Evolutionary conservation across 2,329 filamentous ascomycete genomes (phyloP).

Genomic region (Alternaria sp.): DNA sequence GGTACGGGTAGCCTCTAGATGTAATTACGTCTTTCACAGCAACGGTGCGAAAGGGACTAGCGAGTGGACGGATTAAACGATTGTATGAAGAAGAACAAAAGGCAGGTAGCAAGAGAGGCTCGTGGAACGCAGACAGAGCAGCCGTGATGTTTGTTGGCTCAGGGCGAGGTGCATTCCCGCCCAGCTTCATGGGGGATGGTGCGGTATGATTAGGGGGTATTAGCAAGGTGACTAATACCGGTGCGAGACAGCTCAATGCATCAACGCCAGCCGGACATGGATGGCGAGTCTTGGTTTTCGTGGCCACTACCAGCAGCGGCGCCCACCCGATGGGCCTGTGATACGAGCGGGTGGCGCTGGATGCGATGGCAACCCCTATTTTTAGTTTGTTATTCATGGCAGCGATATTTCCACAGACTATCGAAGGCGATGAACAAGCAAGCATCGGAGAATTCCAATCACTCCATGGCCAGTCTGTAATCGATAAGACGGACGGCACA

Average conservation of each 20-base stretch:
- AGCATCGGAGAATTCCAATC: neutral
- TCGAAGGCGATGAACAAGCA: slow-evolving; percentile 1
- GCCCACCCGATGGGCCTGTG: slow-evolving; percentile 24
- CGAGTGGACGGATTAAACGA: slow-evolving; percentile 38
- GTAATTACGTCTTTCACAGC: slow-evolving; percentile 1
- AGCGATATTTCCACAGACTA: neutral
- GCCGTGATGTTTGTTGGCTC: slow-evolving; percentile 27
- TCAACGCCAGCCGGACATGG: slow-evolving; percentile 23
- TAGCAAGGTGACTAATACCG: slow-evolving; percentile 13
- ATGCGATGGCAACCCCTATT: slow-evolving; percentile 25
- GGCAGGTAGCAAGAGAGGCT: slow-evolving; percentile 23
- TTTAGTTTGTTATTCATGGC: slow-evolving; percentile 25
- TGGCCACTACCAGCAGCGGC: slow-evolving; percentile 28
- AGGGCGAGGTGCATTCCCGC: slow-evolving; percentile 32
- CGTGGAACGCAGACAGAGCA: slow-evolving; percentile 23
- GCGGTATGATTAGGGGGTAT: slow-evolving; percentile 22
- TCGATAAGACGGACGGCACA: slow-evolving; percentile 14
- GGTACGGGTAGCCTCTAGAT: neutral
- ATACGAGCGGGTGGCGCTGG: slow-evolving; percentile 30
- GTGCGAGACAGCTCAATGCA: slow-evolving; percentile 14
- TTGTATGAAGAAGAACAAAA: slow-evolving; percentile 37
- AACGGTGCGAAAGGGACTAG: slow-evolving; percentile 22
- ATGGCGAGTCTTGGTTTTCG: slow-evolving; percentile 27
- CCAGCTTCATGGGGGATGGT: slow-evolving; percentile 27
- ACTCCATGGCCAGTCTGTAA: neutral